Percentiles rank a stretch among this genome's conserved stretches.
Evolutionary conservation across 768 basidiomycete genomes (phyloP).

Genomic region (Dentipellis sp.): DNA sequence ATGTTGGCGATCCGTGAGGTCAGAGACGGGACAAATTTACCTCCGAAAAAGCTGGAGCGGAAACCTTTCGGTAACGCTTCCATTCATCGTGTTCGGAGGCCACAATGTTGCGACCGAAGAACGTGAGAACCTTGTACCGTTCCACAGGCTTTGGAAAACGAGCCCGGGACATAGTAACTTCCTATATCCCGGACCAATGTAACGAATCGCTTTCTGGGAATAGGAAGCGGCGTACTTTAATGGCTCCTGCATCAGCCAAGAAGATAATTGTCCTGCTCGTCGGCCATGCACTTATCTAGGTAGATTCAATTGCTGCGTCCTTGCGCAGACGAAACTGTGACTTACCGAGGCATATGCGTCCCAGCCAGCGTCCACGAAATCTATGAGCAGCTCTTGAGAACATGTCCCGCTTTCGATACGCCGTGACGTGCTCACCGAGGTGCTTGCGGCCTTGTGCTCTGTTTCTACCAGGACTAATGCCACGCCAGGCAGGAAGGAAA

Average conservation of each 20-base stretch:
- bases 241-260: constrained; percentile 7
- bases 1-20: not conserved
- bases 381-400: not conserved
- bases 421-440: not conserved
- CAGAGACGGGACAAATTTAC: constrained; percentile 21
- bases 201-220: not conserved
- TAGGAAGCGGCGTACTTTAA: constrained; percentile 4
- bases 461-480: not conserved
- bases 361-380: constrained; percentile 3
- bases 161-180: constrained; percentile 36
- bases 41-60: constrained; percentile 59
- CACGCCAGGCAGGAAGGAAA: not conserved
- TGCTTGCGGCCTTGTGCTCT: not conserved
- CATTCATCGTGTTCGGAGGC: constrained; percentile 55
- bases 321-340: not conserved
- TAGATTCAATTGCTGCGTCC: not conserved
- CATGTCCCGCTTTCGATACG: not conserved
- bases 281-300: constrained; percentile 3
- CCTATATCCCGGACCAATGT: constrained; percentile 23
- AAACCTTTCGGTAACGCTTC: constrained; percentile 55
- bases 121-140: constrained; percentile 33
- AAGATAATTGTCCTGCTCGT: not conserved
- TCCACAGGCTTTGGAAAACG: constrained; percentile 50
- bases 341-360: constrained; percentile 3
- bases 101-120: constrained; percentile 58